Conservation (phyloP, 169 alveolate species). For the Babesia caballi region DNA sequence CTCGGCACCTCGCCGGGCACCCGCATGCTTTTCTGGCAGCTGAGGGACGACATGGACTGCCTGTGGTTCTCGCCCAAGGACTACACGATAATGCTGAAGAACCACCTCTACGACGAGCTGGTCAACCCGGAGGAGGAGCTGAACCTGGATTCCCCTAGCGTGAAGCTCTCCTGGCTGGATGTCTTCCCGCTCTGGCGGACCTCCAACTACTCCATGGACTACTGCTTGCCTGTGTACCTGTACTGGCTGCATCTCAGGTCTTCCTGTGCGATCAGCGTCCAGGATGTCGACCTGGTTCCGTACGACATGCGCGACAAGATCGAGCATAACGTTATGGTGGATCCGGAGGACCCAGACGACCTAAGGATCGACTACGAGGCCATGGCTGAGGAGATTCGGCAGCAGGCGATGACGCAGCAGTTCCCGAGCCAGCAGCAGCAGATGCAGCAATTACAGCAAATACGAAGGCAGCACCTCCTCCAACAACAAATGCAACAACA, state of each 20-base stretch:
- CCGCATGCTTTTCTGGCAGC: slow-evolving; percentile 81
- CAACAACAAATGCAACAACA: slow-evolving; percentile 31
- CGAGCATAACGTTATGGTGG: neutral
- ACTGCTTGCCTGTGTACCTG: slow-evolving; percentile 84
- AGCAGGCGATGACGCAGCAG: neutral
- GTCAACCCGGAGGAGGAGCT: slow-evolving; percentile 7
- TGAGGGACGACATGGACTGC: slow-evolving; percentile 82
- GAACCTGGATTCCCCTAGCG: neutral
- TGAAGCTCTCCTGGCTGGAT: slow-evolving; percentile 31
- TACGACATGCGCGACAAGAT: slow-evolving; percentile 43
- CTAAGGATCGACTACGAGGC: neutral
- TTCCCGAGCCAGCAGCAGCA: neutral
- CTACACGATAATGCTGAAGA: slow-evolving; percentile 71
- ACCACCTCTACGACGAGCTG: slow-evolving; percentile 44
- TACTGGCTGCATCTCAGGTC: slow-evolving; percentile 84
- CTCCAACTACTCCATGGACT: slow-evolving; percentile 81
- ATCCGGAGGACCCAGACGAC: neutral
- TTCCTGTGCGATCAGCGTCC: slow-evolving; percentile 80
- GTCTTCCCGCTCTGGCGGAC: slow-evolving; percentile 83
- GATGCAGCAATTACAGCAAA: slow-evolving; percentile 5
- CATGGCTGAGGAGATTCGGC: neutral
- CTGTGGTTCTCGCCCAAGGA: slow-evolving; percentile 68
- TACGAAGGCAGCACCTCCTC: slow-evolving; percentile 7
- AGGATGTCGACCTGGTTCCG: slow-evolving; percentile 79
- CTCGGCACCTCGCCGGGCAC: slow-evolving; percentile 84